Evolutionary conservation across 495 filamentous ascomycete species (phyloP).

Genomic region (Penicillium longicatenatum): DNA sequence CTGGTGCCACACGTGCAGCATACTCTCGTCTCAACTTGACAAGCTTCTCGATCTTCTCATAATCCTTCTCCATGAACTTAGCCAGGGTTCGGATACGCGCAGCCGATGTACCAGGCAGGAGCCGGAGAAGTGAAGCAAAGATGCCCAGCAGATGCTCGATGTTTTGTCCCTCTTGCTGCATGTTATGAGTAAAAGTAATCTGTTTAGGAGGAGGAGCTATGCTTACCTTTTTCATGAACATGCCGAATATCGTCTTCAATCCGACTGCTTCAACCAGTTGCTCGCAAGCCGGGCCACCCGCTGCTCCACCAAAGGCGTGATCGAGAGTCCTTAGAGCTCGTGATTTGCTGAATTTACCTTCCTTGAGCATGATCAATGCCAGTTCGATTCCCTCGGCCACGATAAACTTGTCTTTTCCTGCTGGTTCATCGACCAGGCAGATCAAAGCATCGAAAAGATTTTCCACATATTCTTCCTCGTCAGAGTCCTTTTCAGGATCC

Average conservation of each 20-base stretch:
- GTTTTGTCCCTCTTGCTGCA: conserved; percentile 61
- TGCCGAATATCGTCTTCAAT: conserved; percentile 78
- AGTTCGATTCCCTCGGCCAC: conserved; percentile 93
- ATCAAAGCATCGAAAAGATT: conserved; percentile 86
- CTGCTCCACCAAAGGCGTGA: conserved; percentile 69
- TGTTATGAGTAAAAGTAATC: conserved; percentile 24
- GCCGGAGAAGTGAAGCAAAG: conserved; percentile 79
- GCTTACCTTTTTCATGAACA: conserved; percentile 83
- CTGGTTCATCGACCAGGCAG: conserved; percentile 72
- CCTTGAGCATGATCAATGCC: conserved; percentile 82
- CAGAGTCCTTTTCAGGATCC: conserved; percentile 82
- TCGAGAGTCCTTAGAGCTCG: conserved; percentile 80
- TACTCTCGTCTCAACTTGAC: conserved; percentile 73
- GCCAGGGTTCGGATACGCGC: conserved; percentile 82
- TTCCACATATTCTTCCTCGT: conserved; percentile 93
- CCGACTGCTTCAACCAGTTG: conserved; percentile 81
- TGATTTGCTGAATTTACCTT: conserved; percentile 77
- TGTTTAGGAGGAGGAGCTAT: not conserved
- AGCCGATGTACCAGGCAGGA: conserved; percentile 75
- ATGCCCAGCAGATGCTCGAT: conserved; percentile 89
- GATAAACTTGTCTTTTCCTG: conserved; percentile 79
- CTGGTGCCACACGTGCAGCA: conserved; percentile 59
- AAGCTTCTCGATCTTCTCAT: conserved; percentile 76
- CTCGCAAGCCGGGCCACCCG: conserved; percentile 62
- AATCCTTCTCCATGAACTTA: conserved; percentile 95